These are phyloP conservation scores for Trametes versicolor DNA, from an alignment of 1,284 basidiomycete species.

Conservation along the genomic window DNA sequence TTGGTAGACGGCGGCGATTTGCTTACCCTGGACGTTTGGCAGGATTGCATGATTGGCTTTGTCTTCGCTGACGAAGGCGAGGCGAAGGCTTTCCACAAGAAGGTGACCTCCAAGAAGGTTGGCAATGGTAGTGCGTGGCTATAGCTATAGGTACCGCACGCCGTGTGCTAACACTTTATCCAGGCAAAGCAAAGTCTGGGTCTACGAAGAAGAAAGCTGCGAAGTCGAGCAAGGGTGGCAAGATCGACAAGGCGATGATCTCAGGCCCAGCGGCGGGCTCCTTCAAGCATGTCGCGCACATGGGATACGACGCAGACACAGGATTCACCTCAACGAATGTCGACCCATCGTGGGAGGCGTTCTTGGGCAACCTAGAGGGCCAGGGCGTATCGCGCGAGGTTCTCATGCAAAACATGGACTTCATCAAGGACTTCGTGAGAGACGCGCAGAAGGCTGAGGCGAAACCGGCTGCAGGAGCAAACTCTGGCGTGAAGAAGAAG, in stretches of 20 bases:
- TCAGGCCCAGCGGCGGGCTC: constrained; percentile 83
- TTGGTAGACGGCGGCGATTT: not conserved
- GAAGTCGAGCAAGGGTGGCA: constrained; percentile 63
- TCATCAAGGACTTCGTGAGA: constrained; percentile 88
- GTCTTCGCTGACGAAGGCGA: constrained; percentile 92
- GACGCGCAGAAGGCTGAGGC: constrained; percentile 54
- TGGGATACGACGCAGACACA: constrained; percentile 91
- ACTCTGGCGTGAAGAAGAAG: constrained; percentile 54
- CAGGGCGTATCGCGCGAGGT: constrained; percentile 74
- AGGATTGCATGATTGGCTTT: constrained; percentile 91
- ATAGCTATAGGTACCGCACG: constrained; percentile 4
- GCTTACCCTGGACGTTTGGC: constrained; percentile 25
- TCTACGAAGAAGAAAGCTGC: constrained; percentile 64
- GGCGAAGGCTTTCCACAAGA: constrained; percentile 91
- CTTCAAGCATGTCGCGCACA: constrained; percentile 94
- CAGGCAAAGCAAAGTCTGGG: constrained; percentile 49
- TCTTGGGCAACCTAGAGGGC: constrained; percentile 78
- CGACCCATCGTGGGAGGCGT: constrained; percentile 91
- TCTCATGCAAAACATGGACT: constrained; percentile 85
- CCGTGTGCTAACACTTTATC: constrained; percentile 2
- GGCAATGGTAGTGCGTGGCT: constrained; percentile 53
- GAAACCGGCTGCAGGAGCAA: constrained; percentile 30
- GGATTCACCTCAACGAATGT: constrained; percentile 91
- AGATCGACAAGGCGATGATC: constrained; percentile 92
- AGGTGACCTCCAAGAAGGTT: constrained; percentile 80